Evolutionary conservation across 2,329 filamentous ascomycete species (phyloP), one percentile per base, ranked within the genome.

Genomic region (Aureobasidium vineae): DNA sequence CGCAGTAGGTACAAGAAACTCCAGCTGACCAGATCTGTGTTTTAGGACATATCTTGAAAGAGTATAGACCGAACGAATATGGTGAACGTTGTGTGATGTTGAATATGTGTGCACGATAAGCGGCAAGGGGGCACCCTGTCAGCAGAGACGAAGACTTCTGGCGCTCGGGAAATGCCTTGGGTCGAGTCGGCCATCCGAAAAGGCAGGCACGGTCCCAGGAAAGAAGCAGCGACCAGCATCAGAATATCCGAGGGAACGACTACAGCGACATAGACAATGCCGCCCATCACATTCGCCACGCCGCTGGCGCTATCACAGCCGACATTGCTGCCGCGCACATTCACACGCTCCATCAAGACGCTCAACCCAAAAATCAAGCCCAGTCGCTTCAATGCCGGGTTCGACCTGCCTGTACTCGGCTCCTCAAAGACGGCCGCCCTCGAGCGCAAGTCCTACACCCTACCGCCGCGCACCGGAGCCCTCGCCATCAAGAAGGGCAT

Each of bases 401-500:
- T 80, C 66, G 76, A 77, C 52, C 79, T 85, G 19, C 75, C 80
- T 7, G 75, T 83, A n/a, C 81, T 89, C 41, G 79, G 82, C 66
- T 81, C 84, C 66, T 84, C 83, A 11, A 81, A 82, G 10, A 80
- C 82, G 3, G 85, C 85, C n/a, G 87, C 87, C 2, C 81, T 88
- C 66, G 78, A 81, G 66, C 85, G 86, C 59, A 86, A 84, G 76
- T 79, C 81, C 45, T 80, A 81, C 70, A 85, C 82, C 0, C 81
- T 87, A 13, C 86, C 87, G 7, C 80, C 85, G 49, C 90, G 95
- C 33, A 88, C 92, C 2, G 95, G 95, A 36, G 88, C 91, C 10
- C 84, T 99, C 54, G 92, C 90, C 15, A 84, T 88, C 76, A 99
- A 99, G 81, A 94, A 93, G 81, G 95, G 95, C 78, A 98, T 99